These are phyloP conservation scores for Candida tetrigidarum DNA, from an alignment of 1,139 yeast genomes.

Conservation along the genomic window DNA sequence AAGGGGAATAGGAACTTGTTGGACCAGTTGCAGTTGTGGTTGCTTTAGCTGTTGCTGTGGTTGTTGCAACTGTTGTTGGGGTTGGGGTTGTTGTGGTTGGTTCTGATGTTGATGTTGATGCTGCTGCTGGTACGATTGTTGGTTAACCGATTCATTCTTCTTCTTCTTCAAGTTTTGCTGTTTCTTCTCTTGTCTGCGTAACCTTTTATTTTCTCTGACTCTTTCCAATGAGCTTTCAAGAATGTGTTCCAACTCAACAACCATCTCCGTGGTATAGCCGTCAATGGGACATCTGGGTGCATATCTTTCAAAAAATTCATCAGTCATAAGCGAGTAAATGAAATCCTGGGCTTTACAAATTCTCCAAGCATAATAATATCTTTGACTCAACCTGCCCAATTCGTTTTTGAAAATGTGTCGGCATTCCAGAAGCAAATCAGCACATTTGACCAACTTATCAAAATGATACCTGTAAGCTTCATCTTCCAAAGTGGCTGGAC, in stretches of 20 bases:
- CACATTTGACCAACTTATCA: constrained; percentile 19
- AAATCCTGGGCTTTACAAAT: constrained; percentile 36
- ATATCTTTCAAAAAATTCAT: constrained; percentile 24
- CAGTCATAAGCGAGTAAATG: constrained; percentile 25
- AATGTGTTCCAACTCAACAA: constrained; percentile 27
- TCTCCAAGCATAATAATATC: constrained; percentile 45
- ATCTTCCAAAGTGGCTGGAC: constrained; percentile 12
- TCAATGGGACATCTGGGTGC: constrained; percentile 15
- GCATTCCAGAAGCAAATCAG: constrained; percentile 21
- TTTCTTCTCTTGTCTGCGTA: not conserved
- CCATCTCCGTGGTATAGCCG: constrained; percentile 20
- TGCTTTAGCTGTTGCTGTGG: not conserved
- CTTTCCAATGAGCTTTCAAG: constrained; percentile 20
- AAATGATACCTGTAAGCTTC: constrained; percentile 16
- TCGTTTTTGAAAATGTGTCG: constrained; percentile 24
- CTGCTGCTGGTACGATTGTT: constrained; percentile 2
- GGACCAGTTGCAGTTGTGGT: constrained; percentile 1
- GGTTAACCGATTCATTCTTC: not conserved
- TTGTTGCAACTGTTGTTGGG: not conserved
- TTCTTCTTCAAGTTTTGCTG: constrained; percentile 3
- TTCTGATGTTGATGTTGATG: not conserved
- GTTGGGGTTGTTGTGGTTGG: constrained; percentile 1
- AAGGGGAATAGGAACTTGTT: not conserved
- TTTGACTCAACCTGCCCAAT: constrained; percentile 25
- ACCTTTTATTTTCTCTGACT: constrained; percentile 15